Percentiles rank a stretch among this genome's conserved stretches.
These are phyloP conservation scores for Aleurites moluccanus DNA, from an alignment of 441 rosid species.

Conservation along the genomic window DNA sequence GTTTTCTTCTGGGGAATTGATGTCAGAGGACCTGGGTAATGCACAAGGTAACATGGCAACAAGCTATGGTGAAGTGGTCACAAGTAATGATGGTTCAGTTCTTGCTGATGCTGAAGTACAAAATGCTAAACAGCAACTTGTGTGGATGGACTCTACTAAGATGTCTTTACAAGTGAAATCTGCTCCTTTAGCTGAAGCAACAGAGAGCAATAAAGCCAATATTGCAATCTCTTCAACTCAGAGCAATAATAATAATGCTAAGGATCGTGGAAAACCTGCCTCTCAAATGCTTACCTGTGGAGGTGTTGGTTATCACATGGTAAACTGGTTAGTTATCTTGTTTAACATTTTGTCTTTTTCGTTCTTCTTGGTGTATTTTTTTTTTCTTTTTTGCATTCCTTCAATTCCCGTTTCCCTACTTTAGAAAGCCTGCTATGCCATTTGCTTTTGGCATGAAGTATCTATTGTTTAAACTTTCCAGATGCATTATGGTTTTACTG, in stretches of 20 bases:
- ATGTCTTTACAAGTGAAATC: slow-evolving; percentile 41
- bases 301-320: slow-evolving; percentile 98
- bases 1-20: slow-evolving; percentile 47
- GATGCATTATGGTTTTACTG: background rate
- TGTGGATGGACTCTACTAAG: slow-evolving; percentile 44
- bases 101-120: slow-evolving; percentile 37
- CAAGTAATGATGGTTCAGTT: slow-evolving; percentile 45
- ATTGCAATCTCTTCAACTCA: slow-evolving; percentile 36
- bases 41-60: slow-evolving; percentile 32
- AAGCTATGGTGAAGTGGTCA: slow-evolving; percentile 32
- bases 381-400: too few species aligned
- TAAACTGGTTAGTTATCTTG: slow-evolving; percentile 96
- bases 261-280: slow-evolving; percentile 63
- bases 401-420: background rate
- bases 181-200: slow-evolving; percentile 36
- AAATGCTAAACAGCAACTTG: slow-evolving; percentile 40
- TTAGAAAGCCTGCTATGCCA: background rate
- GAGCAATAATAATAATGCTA: slow-evolving; percentile 50
- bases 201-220: slow-evolving; percentile 54
- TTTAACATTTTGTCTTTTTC: slow-evolving; percentile 18
- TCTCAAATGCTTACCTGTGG: slow-evolving; percentile 62
- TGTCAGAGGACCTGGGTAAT: slow-evolving; percentile 40
- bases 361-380: background rate
- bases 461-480: background rate
- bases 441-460: background rate